These are phyloP conservation scores for Chytriomyces hyalinus DNA, from an alignment of 192 early-diverging fungal genomes.

Conservation along the genomic window DNA sequence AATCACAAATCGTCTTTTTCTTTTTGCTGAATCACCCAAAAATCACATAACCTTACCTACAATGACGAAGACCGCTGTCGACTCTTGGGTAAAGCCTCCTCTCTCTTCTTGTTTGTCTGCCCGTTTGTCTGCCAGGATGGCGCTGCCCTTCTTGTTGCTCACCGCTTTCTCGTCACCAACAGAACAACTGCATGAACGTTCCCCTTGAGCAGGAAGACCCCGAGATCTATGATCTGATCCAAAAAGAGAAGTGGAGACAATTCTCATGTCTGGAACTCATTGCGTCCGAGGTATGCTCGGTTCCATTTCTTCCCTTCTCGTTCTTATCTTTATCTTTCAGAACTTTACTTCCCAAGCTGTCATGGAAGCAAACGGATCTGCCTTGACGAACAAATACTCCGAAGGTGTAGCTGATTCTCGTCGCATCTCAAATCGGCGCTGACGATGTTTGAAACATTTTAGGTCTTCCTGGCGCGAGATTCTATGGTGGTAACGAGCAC, in stretches of 20 bases:
- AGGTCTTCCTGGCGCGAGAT: slow-evolving; percentile 92
- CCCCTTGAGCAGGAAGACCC: slow-evolving; percentile 90
- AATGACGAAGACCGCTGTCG: too few species aligned
- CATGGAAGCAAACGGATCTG: slow-evolving; percentile 99
- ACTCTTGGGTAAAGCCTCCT: too few species aligned
- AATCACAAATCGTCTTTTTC: too few species aligned
- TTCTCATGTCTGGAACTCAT: slow-evolving; percentile 98
- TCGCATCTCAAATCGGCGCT: too few species aligned
- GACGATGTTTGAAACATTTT: not conserved
- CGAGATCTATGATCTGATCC: slow-evolving; percentile 91
- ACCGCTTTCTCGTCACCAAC: not conserved
- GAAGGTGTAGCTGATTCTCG: slow-evolving; percentile 66
- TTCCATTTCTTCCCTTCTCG: not conserved
- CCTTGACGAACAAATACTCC: slow-evolving; percentile 99
- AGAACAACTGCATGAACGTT: slow-evolving; percentile 77
- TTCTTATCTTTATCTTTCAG: slow-evolving; percentile 48
- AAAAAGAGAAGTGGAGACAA: slow-evolving; percentile 98
- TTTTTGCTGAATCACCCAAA: too few species aligned
- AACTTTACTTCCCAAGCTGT: slow-evolving; percentile 99
- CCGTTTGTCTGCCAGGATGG: too few species aligned
- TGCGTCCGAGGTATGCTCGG: slow-evolving; percentile 84
- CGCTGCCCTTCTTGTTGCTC: too few species aligned
- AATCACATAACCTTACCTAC: too few species aligned
- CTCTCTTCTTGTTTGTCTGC: too few species aligned
- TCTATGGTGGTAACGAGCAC: slow-evolving; percentile 99